Base-by-base conservation (phyloP, 768 basidiomycete species). In the Suillus alpinus region DNA sequence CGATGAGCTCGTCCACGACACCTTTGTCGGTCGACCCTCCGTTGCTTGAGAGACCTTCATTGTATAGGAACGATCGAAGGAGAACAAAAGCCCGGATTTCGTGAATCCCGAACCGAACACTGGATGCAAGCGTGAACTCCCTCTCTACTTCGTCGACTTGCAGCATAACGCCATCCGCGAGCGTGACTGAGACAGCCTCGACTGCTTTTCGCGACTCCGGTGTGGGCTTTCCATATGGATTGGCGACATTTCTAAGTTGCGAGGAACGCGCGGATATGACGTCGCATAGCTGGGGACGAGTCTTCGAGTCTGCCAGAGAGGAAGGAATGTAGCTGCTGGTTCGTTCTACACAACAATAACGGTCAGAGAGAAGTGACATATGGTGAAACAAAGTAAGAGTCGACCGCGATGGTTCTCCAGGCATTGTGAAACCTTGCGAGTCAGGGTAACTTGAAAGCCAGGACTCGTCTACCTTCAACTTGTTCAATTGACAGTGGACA, bases 71-170 rank as follows among this genome's bases (percentile, higher is more conserved):
- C 0, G 90, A 87, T 13, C 88, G 85, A 23, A 93, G 76, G 6
- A 95, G 80, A 4, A 88, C 75, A 46, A 90, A 79, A 0, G 92
- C 87, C n/a, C 89, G 85, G 1, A 94, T 78, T 67, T 95, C 85
- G 74, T 95, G 92, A 26, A 96, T 86, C 32, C 84, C 78, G 71
- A 93, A 87, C 61, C 80, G 81, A 46, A 79, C 71, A 75, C 93
- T 92, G 65, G 97, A 83, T 52, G 88, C 86, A 62, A 83, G 76
- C 53, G 88, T 80, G 64, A 86, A 85, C 59, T 88, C 84, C 69
- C 89, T 88, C 75, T 89, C 86, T 40, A 81, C 82, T 41, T 87
- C 82, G 63, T 89, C 88, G 40, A 93, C 81, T 60, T 79, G 80
- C 26, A 90, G 64, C 36, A 76, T 76, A 26, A 86, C 80, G 6